phyloP scores from a whole-genome alignment of 1,284 basidiomycete species.

The Boletellus deceptivus region DNA sequence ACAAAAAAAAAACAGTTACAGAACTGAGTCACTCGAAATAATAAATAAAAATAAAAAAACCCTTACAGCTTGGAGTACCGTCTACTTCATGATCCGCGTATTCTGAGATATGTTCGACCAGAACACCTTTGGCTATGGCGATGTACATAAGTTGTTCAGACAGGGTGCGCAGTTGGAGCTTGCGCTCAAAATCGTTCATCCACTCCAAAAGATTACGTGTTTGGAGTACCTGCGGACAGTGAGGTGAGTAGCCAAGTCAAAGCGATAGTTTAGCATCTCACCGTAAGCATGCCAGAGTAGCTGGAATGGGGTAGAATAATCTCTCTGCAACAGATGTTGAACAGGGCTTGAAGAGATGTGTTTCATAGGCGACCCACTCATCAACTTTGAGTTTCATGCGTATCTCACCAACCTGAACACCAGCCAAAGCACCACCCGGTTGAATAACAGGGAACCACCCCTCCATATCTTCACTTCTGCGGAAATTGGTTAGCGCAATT shows the following conservation, averaged over 20 bases:
- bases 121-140: conserved; percentile 59
- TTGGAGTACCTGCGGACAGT: conserved; percentile 48
- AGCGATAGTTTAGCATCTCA: conserved; percentile 27
- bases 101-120: conserved; percentile 66
- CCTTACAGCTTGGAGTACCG: conserved; percentile 57
- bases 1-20: conserved; percentile 6
- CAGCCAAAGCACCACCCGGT: conserved; percentile 43
- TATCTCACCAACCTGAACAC: conserved; percentile 70
- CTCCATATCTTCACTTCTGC: conserved; percentile 68
- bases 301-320: conserved; percentile 65
- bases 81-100: conserved; percentile 68
- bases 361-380: conserved; percentile 53
- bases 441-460: conserved; percentile 81
- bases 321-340: conserved; percentile 48
- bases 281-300: conserved; percentile 57
- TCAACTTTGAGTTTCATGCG: conserved; percentile 68
- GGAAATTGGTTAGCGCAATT: conserved; percentile 67
- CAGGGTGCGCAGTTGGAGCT: conserved; percentile 60
- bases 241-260: conserved; percentile 5
- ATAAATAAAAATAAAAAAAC: background rate
- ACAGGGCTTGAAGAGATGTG: conserved; percentile 5
- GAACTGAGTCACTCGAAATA: background rate
- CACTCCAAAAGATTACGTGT: conserved; percentile 70
- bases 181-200: conserved; percentile 67
- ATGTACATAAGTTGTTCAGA: conserved; percentile 63